Base-by-base conservation (phyloP, 2,329 filamentous ascomycete species). In the Cytospora chrysosperma region DNA sequence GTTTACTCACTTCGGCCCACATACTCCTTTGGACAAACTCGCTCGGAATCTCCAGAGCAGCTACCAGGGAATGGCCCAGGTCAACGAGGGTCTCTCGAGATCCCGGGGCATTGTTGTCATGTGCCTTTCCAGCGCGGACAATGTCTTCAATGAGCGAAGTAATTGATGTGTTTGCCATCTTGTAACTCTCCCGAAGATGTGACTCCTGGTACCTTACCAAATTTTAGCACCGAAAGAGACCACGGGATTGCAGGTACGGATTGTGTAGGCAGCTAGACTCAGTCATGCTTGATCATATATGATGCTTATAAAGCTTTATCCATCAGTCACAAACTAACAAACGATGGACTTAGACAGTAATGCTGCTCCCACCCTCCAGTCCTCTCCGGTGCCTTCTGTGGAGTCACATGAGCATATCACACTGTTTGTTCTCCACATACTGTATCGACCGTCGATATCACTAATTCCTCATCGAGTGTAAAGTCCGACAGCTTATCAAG, bases 11-110 rank as follows among this genome's bases (percentile, higher is more conserved):
- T 24, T 54, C 52, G 7, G 28, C 52, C 52, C 52, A 37, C 52
- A 30, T 34, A 34, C 26, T 54, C 52, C 52, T 28, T 19, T 12
- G 52, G 10, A 54, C 30, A 26, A 34, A 32, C 52, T 54, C 52
- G 52, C 52, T 54, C 27, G 52, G 52, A 24, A 54, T 8, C n/a
- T 54, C 52, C 9, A 54, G 52, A 21, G 52, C 52, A 30, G 52
- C 52, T 10, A 47, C n/a, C 40, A 47, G 40, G 40, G 40, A 5
- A 47, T 47, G 40, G n/a, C 40, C 17, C 40, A 47, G 40, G n/a
- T 47, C 40, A 24, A 47, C n/a, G 7, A 47, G 40, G 3, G 19
- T 47, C n/a, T 47, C 40, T 21, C 40, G 40, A 47, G 40, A 47
- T 17, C 40, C 40, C 12, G 40, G 40, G 1, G n/a, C 40, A 24